Evolutionary conservation across 495 filamentous ascomycete species (phyloP), one percentile per base, ranked within the genome.

Genomic region (Collariella sp.): DNA sequence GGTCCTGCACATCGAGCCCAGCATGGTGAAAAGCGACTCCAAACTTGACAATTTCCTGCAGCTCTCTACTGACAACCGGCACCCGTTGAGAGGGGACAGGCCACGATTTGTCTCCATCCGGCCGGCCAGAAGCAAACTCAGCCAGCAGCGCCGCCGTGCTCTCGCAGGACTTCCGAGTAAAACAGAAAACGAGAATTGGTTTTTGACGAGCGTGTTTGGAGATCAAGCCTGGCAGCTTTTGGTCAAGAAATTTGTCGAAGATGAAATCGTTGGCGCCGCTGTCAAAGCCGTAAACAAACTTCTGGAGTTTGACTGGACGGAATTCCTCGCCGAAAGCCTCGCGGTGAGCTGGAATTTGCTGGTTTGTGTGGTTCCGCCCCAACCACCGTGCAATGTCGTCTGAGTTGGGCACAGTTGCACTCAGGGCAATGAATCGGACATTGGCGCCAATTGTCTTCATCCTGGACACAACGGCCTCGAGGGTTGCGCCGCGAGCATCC

Each of bases 21-120:
- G 89, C 91, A 68, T 98, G 91, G 63, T 98, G 93, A 61, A 93
- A 97, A 15, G 89, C 90, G 13, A 98, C 89, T 10, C 89, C 91
- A 40, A 83, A 78, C 15, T 67, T 60, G 7, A 85, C 74, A 1
- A 81, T 76, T 16, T 78, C 82, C 78, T 75, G 71, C 35, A 98
- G 67, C 11, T 91, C 77, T 52, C 85, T 77, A 31, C 73, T 74
- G 16, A 66, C 18, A 4, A 89, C 82, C 1, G 70, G 62, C 29
- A 89, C 66, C 0, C 57, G 63, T 41, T 71, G 73, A 2, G 61
- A 72, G 3, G 89, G 87, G 19, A 79, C 70, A 36, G 77, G 77
- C 93, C 93, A 96, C 20, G 76, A 71, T 36, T 79, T 77, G 24
- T 83, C 79, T 29, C 69, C 71, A 20, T 78, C 70, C 12, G 74